Base-by-base conservation (phyloP, 805 yeast genomes). In the Metschnikowia borealis region DNA sequence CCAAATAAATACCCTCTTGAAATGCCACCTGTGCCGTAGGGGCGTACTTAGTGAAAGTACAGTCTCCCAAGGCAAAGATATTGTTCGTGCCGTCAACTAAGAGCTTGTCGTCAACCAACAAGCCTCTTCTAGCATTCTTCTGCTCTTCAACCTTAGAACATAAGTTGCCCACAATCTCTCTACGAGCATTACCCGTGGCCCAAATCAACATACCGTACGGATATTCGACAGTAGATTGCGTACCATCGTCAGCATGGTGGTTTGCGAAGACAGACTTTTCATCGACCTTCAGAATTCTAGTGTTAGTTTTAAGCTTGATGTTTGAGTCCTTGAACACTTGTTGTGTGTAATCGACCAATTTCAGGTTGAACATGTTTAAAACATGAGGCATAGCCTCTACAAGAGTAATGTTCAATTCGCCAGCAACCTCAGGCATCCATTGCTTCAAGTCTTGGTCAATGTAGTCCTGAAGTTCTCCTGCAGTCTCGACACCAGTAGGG, bases 1-100 rank as follows among this genome's bases (percentile, higher is more conserved):
- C 94, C 58, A 91, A 79, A 71, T 81, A 91, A 50, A 78, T 75
- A 67, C 97, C 97, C 72, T 91, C 89, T 77, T 91, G 97, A 73
- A 89, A 83, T 38, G 98, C 98, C 49, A 90, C 97, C 78, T 91
- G 97, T 23, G 97, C 98, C 54, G 98, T 91, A 60, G 97, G 97
- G 39, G 96, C 94, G 60, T 82, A 83, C 66, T 88, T 88, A 56
- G 94, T 87, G 68, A 86, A 83, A 36, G 97, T 88, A 74, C 97
- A 91, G 74, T 91, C 98, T 67, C 98, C 98, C 51, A 91, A 73
- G 45, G 96, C 97, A 70, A 78, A 92, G 59, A 92, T 83, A 62
- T 87, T 87, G 60, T 78, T 78, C 39, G 89, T 79, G 65, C 98
- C 98, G 63, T 87, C 83, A 32, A 92, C 83, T 64, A 85, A 84